Base-by-base conservation (phyloP, 2,329 filamentous ascomycete genomes). In the Aureobasidium sp. region DNA sequence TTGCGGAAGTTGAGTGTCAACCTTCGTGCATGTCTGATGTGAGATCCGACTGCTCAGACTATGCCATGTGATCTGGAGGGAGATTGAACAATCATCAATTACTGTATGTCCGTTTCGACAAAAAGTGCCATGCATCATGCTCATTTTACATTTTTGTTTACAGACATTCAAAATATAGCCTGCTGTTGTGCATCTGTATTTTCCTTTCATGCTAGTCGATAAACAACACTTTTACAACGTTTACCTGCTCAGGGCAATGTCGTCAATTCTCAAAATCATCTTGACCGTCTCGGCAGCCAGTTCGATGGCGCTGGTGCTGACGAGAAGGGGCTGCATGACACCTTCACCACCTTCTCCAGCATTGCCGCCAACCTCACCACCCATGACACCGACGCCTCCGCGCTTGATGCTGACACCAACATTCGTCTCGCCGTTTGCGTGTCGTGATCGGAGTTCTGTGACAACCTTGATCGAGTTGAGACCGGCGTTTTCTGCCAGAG, bases 391-490 rank as follows among this genome's bases (percentile, higher is more conserved):
- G 67, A 99, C 94, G 63, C 94, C 94, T 44, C 94, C 93, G 66
- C 90, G 93, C 82, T 96, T 94, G 81, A 99, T 97, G 79, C 92
- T 97, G 66, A 99, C 92, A 69, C 94, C 95, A 1, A 95, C 94
- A 71, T 95, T 96, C 79, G 88, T 88, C 83, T 97, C 92, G 61
- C 93, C 94, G 77, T 92, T 87, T 69, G 94, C 94, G 77, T 99
- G 94, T 70, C 92, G 86, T 77, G 96, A 91, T 72, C 94, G 85
- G 71, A 99, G 79, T 70, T 97, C 94, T 29, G 94, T 99, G 50
- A 99, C 94, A 31, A 99, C 94, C 79, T 95, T 96, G 82, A 99
- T 99, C 74, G 90, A 93, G 82, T 99, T 99, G 66, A 99, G 81
- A 54, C 94, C 94, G 0, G 94, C 94, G 70, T 99, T 99, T 79